Base-by-base conservation (phyloP, 2,329 filamentous ascomycete species). In the Furcasterigmium sp. region DNA sequence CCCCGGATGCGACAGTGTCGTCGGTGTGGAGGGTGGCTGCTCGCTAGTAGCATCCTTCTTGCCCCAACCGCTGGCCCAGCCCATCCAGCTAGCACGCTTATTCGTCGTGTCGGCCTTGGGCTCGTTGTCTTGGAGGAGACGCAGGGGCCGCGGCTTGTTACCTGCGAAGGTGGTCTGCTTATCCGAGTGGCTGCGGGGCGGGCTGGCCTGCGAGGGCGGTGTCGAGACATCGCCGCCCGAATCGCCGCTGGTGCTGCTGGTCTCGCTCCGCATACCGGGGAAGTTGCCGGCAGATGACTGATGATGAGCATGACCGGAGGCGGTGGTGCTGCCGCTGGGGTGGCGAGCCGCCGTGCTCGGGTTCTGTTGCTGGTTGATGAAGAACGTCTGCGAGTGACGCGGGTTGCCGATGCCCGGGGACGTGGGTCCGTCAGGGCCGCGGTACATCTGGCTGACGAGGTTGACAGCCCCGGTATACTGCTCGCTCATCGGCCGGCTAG, bases 401-500 rank as follows among this genome's bases (percentile, higher is more conserved):
- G 80, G 67, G 62, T 80, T 71, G 52, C 69, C 69, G 20, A 82
- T 66, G 4, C 76, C 69, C 36, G 80, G 74, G 18, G 82, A 85
- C 35, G 78, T 71, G 8, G 81, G 76, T 4, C 79, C 76, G 18
- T 85, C 77, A 9, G 82, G 78, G 13, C 85, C 85, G 56, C 84
- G 84, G 68, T 94, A 94, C 86, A 95, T 95, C 63, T 91, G 90
- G 55, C 87, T 88, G 39, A 95, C 84, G 23, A 95, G 78, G 46
- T 76, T 80, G 8, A 87, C 85, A 15, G 82, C 82, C 36, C 68
- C 68, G 1, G 75, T 76, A 56, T 69, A 78, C 61, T 84, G 80
- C 54, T 84, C 80, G 54, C 78, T 82, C 66, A 78, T 78, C 43
- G 81, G 81, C 30, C 80, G 69, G 30, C 39, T 23, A 41, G 61